Base-by-base conservation (phyloP, 2,329 filamentous ascomycete genomes). In the Fusarium pseudocircinatum region DNA sequence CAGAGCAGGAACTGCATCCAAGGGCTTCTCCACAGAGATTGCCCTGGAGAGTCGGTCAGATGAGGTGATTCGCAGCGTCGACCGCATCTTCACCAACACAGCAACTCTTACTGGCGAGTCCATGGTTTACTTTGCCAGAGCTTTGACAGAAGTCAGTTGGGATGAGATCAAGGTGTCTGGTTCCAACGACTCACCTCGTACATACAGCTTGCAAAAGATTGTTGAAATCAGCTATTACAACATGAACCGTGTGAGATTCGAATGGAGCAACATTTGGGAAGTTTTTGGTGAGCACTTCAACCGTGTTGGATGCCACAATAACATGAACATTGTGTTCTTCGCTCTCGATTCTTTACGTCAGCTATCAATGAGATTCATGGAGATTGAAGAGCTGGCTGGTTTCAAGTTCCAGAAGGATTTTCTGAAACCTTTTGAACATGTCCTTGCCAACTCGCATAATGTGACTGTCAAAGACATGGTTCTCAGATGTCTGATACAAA, bases 361-460 rank as follows among this genome's bases (percentile, higher is more conserved):
- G 81, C 85, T 99, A 44, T 98, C 96, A 2, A 98, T 99, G 95
- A 93, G 95, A 24, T 99, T 99, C 80, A 94, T 99, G 93, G 96
- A 99, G 82, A 95, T 98, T 69, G 96, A 97, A 81, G 96, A 99
- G 82, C 84, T 99, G 75, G 94, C 96, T 2, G 96, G 97, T 78
- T 99, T 99, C 89, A 98, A 98, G 82, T 99, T 99, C 80, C 96
- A 99, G 78, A 99, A 99, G 81, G 96, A 99, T 81, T 99, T 99
- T 81, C 84, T 99, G 60, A 98, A 98, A 83, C 96, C 97, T 0
- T 99, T 99, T 77, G 96, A 99, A 84, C 94, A 98, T 81, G 95
- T 99, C 77, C 94, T 99, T 85, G 92, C 93, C 65, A 98, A 99
- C 81, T 96, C 95, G 46, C 94, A 88, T 72, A 94, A 96, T 72